phyloP scores from a whole-genome alignment of 139 green algal genomes.

The Spirogloea muscicola region DNA sequence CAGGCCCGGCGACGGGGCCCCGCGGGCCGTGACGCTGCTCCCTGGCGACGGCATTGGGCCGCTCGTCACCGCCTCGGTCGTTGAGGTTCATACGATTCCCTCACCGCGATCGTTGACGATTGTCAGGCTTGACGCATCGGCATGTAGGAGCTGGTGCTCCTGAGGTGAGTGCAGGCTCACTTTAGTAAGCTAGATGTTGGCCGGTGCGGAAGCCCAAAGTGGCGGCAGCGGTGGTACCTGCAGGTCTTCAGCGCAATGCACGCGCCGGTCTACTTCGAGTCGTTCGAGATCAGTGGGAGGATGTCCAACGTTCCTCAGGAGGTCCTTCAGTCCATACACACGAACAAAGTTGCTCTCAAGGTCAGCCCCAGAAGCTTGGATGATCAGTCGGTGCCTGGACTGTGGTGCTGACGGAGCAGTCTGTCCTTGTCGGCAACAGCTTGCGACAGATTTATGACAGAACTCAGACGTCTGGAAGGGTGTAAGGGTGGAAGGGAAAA shows the following conservation, averaged over 20 bases:
- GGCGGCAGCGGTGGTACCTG: neutral
- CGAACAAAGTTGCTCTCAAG: slow-evolving; percentile 9
- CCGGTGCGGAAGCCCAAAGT: too few species aligned
- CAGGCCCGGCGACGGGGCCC: slow-evolving; percentile 36
- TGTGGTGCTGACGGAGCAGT: too few species aligned
- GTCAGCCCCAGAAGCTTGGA: too few species aligned
- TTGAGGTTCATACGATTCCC: slow-evolving; percentile 5
- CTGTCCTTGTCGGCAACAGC: neutral
- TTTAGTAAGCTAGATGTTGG: neutral
- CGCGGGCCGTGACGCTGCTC: slow-evolving; percentile 60
- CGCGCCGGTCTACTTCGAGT: slow-evolving; percentile 37
- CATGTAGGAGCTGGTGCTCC: neutral
- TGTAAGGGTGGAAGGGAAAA: too few species aligned
- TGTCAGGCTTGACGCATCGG: neutral
- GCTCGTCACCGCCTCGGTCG: slow-evolving; percentile 24
- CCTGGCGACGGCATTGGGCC: slow-evolving; percentile 62
- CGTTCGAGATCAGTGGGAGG: slow-evolving; percentile 4
- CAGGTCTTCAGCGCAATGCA: slow-evolving; percentile 41
- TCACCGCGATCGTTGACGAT: neutral
- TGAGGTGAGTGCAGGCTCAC: neutral
- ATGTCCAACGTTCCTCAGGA: slow-evolving; percentile 52
- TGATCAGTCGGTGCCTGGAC: too few species aligned
- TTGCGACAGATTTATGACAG: neutral
- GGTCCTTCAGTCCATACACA: slow-evolving; percentile 38
- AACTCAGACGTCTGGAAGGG: neutral